A percentile compares a stretch with the other conserved stretches of the same genome.
Conservation (phyloP, 768 basidiomycete genomes). For the Tylopilus vinaceipallidus region DNA sequence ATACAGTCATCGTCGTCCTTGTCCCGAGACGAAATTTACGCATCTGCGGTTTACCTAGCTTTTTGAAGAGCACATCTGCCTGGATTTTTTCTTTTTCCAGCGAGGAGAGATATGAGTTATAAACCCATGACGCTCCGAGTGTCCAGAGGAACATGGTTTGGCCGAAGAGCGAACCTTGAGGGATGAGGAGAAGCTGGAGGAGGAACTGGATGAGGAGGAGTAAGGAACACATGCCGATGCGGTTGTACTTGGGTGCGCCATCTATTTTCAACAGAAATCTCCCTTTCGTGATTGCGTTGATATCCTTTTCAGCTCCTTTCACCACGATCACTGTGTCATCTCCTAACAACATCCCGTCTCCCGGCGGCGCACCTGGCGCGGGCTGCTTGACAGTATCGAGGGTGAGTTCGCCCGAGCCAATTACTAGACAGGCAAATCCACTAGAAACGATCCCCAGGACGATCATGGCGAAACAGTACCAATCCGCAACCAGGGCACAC, state of each 20-base stretch:
- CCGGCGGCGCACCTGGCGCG: constrained; percentile 26
- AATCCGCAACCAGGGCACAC: constrained; percentile 29
- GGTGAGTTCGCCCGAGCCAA: constrained; percentile 30
- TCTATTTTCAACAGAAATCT: constrained; percentile 22
- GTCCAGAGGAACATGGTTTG: constrained; percentile 35
- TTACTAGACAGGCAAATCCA: constrained; percentile 28
- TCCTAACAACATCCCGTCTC: constrained; percentile 32
- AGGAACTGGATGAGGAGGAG: constrained; percentile 34
- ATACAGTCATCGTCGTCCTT: constrained; percentile 24
- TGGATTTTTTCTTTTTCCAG: constrained; percentile 37
- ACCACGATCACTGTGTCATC: constrained; percentile 28
- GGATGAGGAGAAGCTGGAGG: constrained; percentile 34
- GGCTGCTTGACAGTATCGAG: constrained; percentile 18
- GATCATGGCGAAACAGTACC: constrained; percentile 33
- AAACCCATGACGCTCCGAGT: constrained; percentile 34
- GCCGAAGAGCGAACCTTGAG: constrained; percentile 34
- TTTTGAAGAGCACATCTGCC: constrained; percentile 14
- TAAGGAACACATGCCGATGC: constrained; percentile 30
- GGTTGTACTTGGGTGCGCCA: constrained; percentile 13
- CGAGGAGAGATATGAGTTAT: constrained; percentile 36
- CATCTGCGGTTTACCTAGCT: constrained; percentile 13
- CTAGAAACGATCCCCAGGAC: constrained; percentile 33
- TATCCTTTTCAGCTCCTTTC: constrained; percentile 30
- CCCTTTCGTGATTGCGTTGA: constrained; percentile 34
- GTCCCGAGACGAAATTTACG: constrained; percentile 22